Evolutionary conservation across 805 yeast species (phyloP), one percentile per base, ranked within the genome.

Genomic region (Kodamaea kaohsiungensis): DNA sequence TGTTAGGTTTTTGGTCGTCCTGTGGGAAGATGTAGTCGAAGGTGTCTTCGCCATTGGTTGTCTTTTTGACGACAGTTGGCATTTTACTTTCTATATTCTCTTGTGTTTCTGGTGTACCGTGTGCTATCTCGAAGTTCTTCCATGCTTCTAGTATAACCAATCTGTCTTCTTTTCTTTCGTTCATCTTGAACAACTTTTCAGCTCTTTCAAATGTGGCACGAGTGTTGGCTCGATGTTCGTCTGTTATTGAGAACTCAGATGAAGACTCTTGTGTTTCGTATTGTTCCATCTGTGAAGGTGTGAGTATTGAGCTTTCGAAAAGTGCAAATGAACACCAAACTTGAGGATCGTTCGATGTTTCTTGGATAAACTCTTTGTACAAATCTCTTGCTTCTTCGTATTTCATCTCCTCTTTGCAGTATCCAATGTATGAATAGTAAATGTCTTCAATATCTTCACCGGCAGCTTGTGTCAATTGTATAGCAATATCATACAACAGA

Each of bases 21-120:
- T 86, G 89, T 0, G 92, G 89, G 61, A 88, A 90, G 3, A 80
- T 69, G 65, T 84, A 87, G 53, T 84, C 91, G 50, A 75, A 62
- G 55, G 80, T 78, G 53, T 80, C 80, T 1, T 75, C 63, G 2
- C 82, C 86, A 42, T 67, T 70, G 47, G 76, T 80, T 3, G 64
- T 67, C 60, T 78, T 75, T 58, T 76, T 82, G 16, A 80, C 79
- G 9, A 79, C 62, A 7, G 73, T 69, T 0, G 96, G 96, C 47
- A 83, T 64, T 58, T 85, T 79, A 25, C 67, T 66, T 7, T 65
- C 65, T 3, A 86, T 76, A 6, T 55, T 57, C 1, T 62, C 65
- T 12, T 71, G 58, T 0, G 80, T 59, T 5, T 70, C 75, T 0
- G 55, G 65, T 33, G 72, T 66, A 0, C 97, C 97, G 64, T 90